Base-by-base conservation (phyloP, 1,139 yeast genomes). In the Entelexis paramagnoliae region DNA sequence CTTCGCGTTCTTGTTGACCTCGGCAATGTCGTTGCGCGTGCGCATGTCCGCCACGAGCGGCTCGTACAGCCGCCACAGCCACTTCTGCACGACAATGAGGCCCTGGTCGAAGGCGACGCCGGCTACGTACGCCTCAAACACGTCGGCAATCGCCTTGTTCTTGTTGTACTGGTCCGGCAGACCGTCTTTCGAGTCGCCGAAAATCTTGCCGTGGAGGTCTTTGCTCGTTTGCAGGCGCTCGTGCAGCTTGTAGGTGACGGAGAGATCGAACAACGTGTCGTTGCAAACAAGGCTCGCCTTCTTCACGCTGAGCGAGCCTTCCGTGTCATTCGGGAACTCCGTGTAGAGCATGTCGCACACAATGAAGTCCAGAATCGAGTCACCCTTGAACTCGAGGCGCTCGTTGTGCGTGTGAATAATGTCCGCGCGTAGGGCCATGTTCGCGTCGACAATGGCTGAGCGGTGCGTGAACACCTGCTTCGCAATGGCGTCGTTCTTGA, bases 301-400 rank as follows among this genome's bases (percentile, higher is more conserved):
- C 51, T 84, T 70, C 52, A 74, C 74, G 0, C 96, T 80, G 57
- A 93, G 69, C 43, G 79, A 81, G 36, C 98, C 98, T 72, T 93
- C 98, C 22, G 80, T 72, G 38, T 81, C 81, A 47, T 74, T 69
- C 0, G 94, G 91, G 61, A 82, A 83, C 54, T 76, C 68, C 33
- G 76, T 72, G 62, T 75, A 87, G 19, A 87, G 72, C 47, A 87
- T 73, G 56, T 78, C 71, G 0, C 96, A 83, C 48, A 85, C 80
- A 44, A 83, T 72, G 55, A 78, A 78, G 63, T 88, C 86, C 58
- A 91, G 71, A 19, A 88, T 78, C 0, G 97, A 81, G 68, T 93
- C 99, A 20, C 99, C 99, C 42, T 88, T 69, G 64, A 88, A 93
- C 68, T 93, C 99, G 38, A 91, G 72, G 50, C 98, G 74, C 70